phyloP scores from a whole-genome alignment of 2,329 filamentous ascomycete genomes.

The Tricladium varicosporioides region DNA sequence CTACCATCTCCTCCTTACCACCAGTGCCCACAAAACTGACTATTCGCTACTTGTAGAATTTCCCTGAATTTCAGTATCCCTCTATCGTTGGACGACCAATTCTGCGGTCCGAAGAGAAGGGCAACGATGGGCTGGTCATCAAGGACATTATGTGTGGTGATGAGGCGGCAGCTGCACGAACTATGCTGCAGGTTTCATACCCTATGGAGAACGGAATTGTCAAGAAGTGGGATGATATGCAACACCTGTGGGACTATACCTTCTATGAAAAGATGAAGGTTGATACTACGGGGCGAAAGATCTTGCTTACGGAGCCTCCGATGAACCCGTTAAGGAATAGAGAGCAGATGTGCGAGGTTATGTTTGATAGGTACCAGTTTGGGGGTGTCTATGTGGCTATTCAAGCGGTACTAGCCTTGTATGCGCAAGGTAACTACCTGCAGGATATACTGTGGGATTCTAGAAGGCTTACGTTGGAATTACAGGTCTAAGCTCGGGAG shows the following conservation, averaged over 20 bases:
- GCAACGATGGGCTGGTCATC: constrained; percentile 64
- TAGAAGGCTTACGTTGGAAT: background rate
- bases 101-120: constrained; percentile 87
- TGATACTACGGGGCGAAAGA: constrained; percentile 89
- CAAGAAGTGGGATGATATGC: constrained; percentile 99
- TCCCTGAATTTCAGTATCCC: constrained; percentile 97
- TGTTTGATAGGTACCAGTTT: constrained; percentile 97
- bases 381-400: constrained; percentile 98
- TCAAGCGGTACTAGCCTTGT: constrained; percentile 91
- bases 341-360: constrained; percentile 97
- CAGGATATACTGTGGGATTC: background rate
- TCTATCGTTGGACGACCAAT: constrained; percentile 98
- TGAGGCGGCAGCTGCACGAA: constrained; percentile 91
- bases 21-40: constrained; percentile 4
- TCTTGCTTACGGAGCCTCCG: constrained; percentile 92
- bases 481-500: constrained; percentile 79
- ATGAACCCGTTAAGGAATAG: constrained; percentile 98
- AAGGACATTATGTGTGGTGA: constrained; percentile 99
- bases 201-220: constrained; percentile 99
- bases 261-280: constrained; percentile 97
- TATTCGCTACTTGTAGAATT: constrained; percentile 62
- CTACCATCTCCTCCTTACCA: background rate
- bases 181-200: constrained; percentile 98
- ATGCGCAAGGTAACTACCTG: constrained; percentile 73
- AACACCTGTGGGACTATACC: constrained; percentile 98